A percentile compares a stretch with the other conserved stretches of the same genome.
These are phyloP conservation scores for Podila verticillata DNA, from an alignment of 192 early-diverging fungal genomes.

Conservation along the genomic window DNA sequence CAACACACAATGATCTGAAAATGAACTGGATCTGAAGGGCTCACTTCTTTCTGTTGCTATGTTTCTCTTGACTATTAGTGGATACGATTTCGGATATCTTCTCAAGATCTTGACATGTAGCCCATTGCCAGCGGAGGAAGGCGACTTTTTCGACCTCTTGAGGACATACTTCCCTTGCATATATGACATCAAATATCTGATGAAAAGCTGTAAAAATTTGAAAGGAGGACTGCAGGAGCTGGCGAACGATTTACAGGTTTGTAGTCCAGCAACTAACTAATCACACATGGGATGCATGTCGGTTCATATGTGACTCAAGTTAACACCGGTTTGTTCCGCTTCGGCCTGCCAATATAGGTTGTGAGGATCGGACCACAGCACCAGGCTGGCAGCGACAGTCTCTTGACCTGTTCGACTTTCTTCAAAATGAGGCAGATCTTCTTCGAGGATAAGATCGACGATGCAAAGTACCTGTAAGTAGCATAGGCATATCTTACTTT, in stretches of 20 bases:
- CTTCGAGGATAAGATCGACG: conserved; percentile 96
- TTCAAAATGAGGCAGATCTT: conserved; percentile 98
- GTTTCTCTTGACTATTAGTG: conserved; percentile 59
- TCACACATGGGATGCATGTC: background rate
- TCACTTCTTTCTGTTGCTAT: background rate
- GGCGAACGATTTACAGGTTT: conserved; percentile 93
- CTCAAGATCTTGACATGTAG: conserved; percentile 95
- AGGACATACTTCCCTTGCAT: conserved; percentile 97
- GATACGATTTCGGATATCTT: conserved; percentile 99
- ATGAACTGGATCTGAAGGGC: background rate
- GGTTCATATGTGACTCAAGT: too few relatives aligned
- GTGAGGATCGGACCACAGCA: conserved; percentile 96
- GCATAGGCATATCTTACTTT: too few relatives aligned
- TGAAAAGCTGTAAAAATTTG: conserved; percentile 95
- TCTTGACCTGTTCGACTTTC: conserved; percentile 97
- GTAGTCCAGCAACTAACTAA: background rate
- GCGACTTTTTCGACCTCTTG: conserved; percentile 93
- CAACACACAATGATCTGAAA: background rate
- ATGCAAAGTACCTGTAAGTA: conserved; percentile 86
- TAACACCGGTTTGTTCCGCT: background rate
- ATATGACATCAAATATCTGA: conserved; percentile 99
- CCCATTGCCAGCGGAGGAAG: conserved; percentile 91
- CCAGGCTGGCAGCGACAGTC: conserved; percentile 97
- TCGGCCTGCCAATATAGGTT: conserved; percentile 60
- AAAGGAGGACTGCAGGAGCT: conserved; percentile 99